A percentile compares a stretch with the other conserved stretches of the same genome.
Evolutionary conservation across 176 grass and related monocot genomes (phyloP).

Genomic region (Dendrocalamus sinicus): DNA sequence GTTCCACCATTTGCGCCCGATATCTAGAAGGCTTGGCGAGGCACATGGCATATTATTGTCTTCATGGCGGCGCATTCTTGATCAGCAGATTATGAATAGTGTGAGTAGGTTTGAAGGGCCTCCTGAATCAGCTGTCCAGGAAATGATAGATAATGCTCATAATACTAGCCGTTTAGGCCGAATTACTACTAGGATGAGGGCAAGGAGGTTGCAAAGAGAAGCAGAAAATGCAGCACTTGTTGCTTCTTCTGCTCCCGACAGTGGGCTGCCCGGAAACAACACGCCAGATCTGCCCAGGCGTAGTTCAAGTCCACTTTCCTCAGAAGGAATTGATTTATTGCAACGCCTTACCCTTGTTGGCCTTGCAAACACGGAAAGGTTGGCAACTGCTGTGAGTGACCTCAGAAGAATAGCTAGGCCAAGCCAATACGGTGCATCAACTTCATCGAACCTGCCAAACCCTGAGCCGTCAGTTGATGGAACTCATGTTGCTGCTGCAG

Average conservation of each 20-base stretch:
- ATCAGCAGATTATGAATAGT: constrained; percentile 68
- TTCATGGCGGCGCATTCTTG: constrained; percentile 70
- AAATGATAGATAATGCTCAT: constrained; percentile 72
- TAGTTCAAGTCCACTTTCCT: constrained; percentile 59
- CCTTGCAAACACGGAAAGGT: constrained; percentile 68
- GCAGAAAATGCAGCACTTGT: constrained; percentile 43
- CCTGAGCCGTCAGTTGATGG: constrained; percentile 44
- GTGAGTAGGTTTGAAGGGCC: constrained; percentile 55
- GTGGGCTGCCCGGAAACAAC: constrained; percentile 45
- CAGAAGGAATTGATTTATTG: constrained; percentile 81
- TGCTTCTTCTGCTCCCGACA: constrained; percentile 34
- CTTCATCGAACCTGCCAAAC: constrained; percentile 67
- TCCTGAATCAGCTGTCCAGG: constrained; percentile 64
- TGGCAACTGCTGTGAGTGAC: constrained; percentile 66
- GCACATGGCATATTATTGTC: constrained; percentile 73
- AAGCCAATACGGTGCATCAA: constrained; percentile 61
- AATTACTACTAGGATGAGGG: constrained; percentile 72
- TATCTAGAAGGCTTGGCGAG: constrained; percentile 88
- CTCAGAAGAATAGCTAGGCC: constrained; percentile 71
- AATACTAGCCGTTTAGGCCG: constrained; percentile 42
- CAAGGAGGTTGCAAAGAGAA: constrained; percentile 79
- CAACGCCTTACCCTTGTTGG: constrained; percentile 66
- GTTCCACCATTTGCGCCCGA: constrained; percentile 76
- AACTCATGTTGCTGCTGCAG: constrained; percentile 48
- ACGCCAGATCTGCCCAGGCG: constrained; percentile 44